These are phyloP conservation scores for Toxoplasma gondii DNA, from an alignment of 169 alveolate species.

Conservation along the genomic window DNA sequence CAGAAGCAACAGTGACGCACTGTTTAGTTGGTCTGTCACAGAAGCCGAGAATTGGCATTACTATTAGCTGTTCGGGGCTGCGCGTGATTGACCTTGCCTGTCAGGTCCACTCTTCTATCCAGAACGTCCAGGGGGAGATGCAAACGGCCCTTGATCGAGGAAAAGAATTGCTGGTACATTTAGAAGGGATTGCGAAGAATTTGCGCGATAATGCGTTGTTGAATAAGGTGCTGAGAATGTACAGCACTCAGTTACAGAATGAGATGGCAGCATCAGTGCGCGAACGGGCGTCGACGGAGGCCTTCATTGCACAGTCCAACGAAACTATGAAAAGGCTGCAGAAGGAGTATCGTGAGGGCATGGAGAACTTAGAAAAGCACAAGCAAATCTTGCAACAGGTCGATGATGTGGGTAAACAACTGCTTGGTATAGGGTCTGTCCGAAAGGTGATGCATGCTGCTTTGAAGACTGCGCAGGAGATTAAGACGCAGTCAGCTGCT, in stretches of 20 bases:
- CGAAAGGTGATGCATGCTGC: background rate
- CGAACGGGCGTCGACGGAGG: background rate
- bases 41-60: too few species aligned
- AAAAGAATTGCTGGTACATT: background rate
- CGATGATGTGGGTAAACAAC: background rate
- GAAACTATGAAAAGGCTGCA: background rate
- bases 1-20: too few species aligned
- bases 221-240: background rate
- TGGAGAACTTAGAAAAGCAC: background rate
- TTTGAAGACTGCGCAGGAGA: background rate
- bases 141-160: background rate
- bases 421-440: background rate
- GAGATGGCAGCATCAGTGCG: background rate
- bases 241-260: slow-evolving; percentile 8
- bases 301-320: background rate
- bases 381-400: background rate
- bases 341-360: background rate
- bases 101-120: background rate
- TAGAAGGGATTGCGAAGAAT: background rate
- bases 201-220: background rate
- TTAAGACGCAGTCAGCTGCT: background rate
- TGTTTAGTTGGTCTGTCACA: too few species aligned
- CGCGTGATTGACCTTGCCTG: background rate
- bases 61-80: too few species aligned
- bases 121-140: background rate